A percentile compares a stretch with the other conserved stretches of the same genome.
These are phyloP conservation scores for Paramecium biaurelia DNA, from an alignment of 73 alveolate genomes.

Conservation along the genomic window DNA sequence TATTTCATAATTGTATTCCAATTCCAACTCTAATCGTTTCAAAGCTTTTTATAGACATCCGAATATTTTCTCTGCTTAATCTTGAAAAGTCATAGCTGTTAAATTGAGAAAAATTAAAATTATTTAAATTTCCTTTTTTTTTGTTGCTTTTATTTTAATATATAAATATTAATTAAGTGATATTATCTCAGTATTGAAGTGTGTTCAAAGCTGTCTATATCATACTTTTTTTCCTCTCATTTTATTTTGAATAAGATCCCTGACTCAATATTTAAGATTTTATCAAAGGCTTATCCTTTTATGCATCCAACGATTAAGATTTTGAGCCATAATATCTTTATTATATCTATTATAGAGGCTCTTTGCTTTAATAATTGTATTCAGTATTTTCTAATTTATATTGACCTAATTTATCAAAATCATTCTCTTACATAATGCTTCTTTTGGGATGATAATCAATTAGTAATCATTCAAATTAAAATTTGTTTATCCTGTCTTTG, in stretches of 20 bases:
- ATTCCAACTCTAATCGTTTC: constrained; percentile 19
- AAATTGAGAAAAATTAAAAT: not conserved
- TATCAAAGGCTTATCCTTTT: not conserved
- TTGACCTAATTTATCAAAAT: not conserved
- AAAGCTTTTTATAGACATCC: not conserved
- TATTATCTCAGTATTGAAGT: not conserved
- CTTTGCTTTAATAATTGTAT: not conserved
- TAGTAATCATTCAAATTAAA: not conserved
- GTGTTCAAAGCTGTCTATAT: not conserved
- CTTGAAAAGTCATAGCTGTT: constrained; percentile 30
- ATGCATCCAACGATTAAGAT: not conserved
- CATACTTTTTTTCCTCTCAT: not conserved
- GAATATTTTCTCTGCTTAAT: constrained; percentile 4
- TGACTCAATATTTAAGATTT: not conserved
- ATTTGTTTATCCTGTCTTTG: constrained; percentile 12
- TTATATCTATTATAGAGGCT: not conserved
- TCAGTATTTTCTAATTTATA: not conserved
- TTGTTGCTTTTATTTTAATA: not conserved
- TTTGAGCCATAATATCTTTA: not conserved
- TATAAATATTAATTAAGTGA: not conserved
- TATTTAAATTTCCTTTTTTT: not conserved
- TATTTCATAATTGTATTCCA: constrained; percentile 33
- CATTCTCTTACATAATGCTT: not conserved
- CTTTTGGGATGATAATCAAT: not conserved
- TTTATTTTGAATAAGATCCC: not conserved